Conservation (phyloP, 2,329 filamentous ascomycete genomes). For the Onygena corvina region DNA sequence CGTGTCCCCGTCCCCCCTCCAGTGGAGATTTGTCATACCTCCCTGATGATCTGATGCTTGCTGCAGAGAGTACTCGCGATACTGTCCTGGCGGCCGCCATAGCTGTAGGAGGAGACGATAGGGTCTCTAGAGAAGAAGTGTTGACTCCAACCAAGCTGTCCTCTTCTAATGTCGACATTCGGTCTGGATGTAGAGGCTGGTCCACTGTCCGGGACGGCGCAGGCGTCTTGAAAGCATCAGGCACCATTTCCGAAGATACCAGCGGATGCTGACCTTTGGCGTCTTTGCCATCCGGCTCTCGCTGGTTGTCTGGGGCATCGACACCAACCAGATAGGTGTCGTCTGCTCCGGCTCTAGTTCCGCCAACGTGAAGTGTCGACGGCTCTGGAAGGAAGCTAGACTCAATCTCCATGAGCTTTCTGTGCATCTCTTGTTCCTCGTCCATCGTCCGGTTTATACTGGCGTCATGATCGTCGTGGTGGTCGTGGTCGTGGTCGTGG, state of each 20-base stretch:
- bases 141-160: constrained; percentile 14
- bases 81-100: constrained; percentile 33
- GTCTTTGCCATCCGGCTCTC: constrained; percentile 4
- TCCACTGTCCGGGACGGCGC: constrained; percentile 15
- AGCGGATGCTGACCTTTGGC: constrained; percentile 12
- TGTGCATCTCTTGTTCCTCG: constrained; percentile 48
- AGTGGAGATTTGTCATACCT: neutral
- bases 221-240: constrained; percentile 22
- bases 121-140: constrained; percentile 32
- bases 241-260: constrained; percentile 19
- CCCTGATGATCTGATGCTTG: constrained; percentile 10
- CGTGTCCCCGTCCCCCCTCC: neutral
- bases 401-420: constrained; percentile 49
- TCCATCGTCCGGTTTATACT: constrained; percentile 32
- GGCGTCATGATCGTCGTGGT: constrained; percentile 8
- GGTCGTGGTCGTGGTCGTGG: too few relatives aligned
- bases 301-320: constrained; percentile 17
- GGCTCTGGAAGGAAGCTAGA: constrained; percentile 51
- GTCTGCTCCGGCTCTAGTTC: constrained; percentile 24
- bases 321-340: constrained; percentile 36
- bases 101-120: constrained; percentile 36
- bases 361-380: constrained; percentile 32
- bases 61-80: constrained; percentile 28
- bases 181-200: constrained; percentile 10
- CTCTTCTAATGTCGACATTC: constrained; percentile 8